These are phyloP conservation scores for Vinca minor DNA, from an alignment of 257 asterid genomes.

Conservation along the genomic window DNA sequence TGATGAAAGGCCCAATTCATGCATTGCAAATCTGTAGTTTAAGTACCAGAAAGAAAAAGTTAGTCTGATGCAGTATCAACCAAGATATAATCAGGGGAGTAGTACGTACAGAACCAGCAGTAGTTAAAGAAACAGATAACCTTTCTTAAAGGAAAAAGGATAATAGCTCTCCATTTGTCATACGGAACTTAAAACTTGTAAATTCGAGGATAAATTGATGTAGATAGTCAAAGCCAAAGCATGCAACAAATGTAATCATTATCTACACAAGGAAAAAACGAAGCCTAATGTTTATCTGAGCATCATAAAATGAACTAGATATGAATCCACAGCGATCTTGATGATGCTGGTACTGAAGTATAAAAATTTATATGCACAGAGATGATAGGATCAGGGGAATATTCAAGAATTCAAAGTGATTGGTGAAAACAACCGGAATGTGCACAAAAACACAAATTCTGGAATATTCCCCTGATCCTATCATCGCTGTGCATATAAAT, in stretches of 20 bases:
- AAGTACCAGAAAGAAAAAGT: slow-evolving; percentile 6
- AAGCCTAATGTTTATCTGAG: background rate
- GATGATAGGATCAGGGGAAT: background rate
- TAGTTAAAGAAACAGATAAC: background rate
- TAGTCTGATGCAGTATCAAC: background rate
- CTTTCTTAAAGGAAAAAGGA: background rate
- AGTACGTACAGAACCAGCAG: background rate
- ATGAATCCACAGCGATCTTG: background rate
- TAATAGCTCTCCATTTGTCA: background rate
- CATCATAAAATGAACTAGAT: background rate
- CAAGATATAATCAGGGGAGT: background rate
- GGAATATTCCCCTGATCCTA: background rate
- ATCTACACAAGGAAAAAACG: background rate
- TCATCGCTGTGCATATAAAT: background rate
- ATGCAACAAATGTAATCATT: background rate
- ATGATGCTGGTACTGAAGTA: no score
- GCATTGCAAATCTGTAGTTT: slow-evolving; percentile 79
- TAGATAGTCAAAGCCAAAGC: background rate
- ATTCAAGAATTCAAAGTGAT: background rate
- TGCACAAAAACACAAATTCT: background rate
- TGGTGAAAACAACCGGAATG: background rate
- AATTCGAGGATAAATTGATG: background rate
- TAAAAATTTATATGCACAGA: background rate
- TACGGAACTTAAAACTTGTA: slow-evolving; percentile 3
- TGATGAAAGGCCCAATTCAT: slow-evolving; percentile 89